Evolutionary conservation across 805 yeast species (phyloP), one percentile per base, ranked within the genome.

Genomic region (Candida xiaguanensis): DNA sequence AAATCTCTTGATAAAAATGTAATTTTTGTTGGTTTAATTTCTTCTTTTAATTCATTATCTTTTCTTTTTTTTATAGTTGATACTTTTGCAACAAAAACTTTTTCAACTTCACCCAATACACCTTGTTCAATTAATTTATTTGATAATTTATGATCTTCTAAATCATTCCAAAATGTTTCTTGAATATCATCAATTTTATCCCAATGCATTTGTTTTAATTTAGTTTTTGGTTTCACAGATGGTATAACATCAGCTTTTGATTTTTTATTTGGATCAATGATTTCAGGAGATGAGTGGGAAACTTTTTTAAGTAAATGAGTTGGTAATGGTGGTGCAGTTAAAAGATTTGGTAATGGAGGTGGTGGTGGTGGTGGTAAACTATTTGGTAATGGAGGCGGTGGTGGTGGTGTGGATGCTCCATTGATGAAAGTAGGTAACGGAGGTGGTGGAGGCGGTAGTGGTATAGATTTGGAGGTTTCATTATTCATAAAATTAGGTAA

Each of bases 151-250:
- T 72, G 74, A 16, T 82, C 78, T 28, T 81, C 77, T 23, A 78
- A 71, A 19, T 76, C 74, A 14, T 79, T 75, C 98, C 99, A 91
- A 43, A 93, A 84, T 0, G 98, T 90, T 32, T 82, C 77, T 38
- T 82, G 85, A 15, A 93, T 83, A 43, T 80, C 74, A 24, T 91
- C 96, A 27, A 95, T 72, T 53, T 85, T 87, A 50, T 91, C 96
- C 98, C 98, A 95, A 58, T 93, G 99, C 69, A 93, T 74, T 58
- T 91, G 99, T 58, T 95, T 93, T 47, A 93, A 74, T 56, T 84
- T 86, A 43, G 78, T 72, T 53, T 77, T 80, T 3, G 95, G 90
- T 45, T 87, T 54, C 5, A 58, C 13, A 9, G 42, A 18, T 5
- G 45, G 42, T 3, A 31, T 20, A 13, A 36, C 28, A 18, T 35